These are phyloP conservation scores for Fusarium robinianum DNA, from an alignment of 2,329 filamentous ascomycete genomes.

Conservation along the genomic window DNA sequence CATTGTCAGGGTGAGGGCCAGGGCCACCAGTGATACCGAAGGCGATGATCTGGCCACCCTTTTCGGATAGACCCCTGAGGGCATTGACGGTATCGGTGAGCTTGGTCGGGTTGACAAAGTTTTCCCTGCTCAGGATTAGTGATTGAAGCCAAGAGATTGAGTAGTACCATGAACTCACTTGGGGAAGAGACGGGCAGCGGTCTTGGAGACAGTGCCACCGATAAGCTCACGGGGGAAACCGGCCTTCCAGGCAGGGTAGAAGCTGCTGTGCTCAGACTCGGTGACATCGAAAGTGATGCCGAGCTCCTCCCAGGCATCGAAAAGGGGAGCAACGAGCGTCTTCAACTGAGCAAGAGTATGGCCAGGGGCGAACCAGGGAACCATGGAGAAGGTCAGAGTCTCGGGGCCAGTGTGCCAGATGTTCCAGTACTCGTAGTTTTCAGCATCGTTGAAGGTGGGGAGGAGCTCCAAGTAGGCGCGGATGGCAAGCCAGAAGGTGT, in stretches of 20 bases:
- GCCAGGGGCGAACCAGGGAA: slow-evolving; percentile 31
- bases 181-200: slow-evolving; percentile 31
- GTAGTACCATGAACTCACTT: slow-evolving; percentile 3
- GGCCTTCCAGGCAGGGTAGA: slow-evolving; percentile 27
- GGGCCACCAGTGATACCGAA: slow-evolving; percentile 46
- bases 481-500: slow-evolving; percentile 28
- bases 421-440: slow-evolving; percentile 32
- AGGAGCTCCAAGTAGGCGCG: slow-evolving; percentile 20
- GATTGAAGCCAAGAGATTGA: neutral
- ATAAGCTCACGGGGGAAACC: slow-evolving; percentile 27
- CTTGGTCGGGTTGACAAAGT: slow-evolving; percentile 28
- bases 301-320: slow-evolving; percentile 14
- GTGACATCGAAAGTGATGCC: slow-evolving; percentile 17
- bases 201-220: slow-evolving; percentile 20
- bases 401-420: slow-evolving; percentile 17
- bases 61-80: slow-evolving; percentile 46
- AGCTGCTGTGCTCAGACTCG: slow-evolving; percentile 27
- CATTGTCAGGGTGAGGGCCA: slow-evolving; percentile 43
- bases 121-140: slow-evolving; percentile 5
- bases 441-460: slow-evolving; percentile 25
- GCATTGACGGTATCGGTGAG: slow-evolving; percentile 43
- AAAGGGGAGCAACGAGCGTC: slow-evolving; percentile 14
- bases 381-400: slow-evolving; percentile 22
- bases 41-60: slow-evolving; percentile 47
- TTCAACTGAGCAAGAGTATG: slow-evolving; percentile 24